Conservation (phyloP, 495 filamentous ascomycete species). For the Sporormia fimetaria region DNA sequence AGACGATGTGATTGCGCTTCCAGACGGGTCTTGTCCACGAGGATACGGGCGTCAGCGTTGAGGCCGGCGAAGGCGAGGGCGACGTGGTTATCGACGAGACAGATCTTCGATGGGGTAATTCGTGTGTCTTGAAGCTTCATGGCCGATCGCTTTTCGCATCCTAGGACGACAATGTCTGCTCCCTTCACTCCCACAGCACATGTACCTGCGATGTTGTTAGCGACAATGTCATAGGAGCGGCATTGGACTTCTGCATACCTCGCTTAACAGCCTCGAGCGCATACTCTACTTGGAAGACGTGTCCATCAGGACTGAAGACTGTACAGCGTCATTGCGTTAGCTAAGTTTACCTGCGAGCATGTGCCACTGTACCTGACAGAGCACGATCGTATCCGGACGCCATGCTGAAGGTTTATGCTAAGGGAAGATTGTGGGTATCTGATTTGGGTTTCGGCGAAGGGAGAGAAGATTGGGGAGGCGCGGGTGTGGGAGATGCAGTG, state of each 20-base stretch:
- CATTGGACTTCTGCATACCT: slow-evolving; percentile 44
- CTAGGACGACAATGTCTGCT: slow-evolving; percentile 82
- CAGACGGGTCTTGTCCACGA: slow-evolving; percentile 92
- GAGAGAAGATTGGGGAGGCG: background rate
- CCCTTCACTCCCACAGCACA: slow-evolving; percentile 98
- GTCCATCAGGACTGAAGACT: slow-evolving; percentile 75
- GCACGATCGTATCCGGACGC: slow-evolving; percentile 36
- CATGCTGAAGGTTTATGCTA: slow-evolving; percentile 19
- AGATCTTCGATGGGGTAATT: slow-evolving; percentile 97
- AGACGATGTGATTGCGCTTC: slow-evolving; percentile 95
- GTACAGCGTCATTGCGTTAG: slow-evolving; percentile 23
- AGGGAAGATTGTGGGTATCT: slow-evolving; percentile 1
- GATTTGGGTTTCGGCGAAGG: slow-evolving; percentile 1
- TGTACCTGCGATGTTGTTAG: slow-evolving; percentile 51
- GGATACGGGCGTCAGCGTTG: slow-evolving; percentile 92
- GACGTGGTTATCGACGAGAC: slow-evolving; percentile 84
- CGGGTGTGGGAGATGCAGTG: background rate
- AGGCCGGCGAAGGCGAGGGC: slow-evolving; percentile 94
- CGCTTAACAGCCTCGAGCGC: slow-evolving; percentile 96
- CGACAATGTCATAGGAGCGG: background rate
- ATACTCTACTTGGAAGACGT: slow-evolving; percentile 99
- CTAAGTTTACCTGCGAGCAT: slow-evolving; percentile 1
- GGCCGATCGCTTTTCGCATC: slow-evolving; percentile 95
- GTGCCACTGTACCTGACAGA: slow-evolving; percentile 30
- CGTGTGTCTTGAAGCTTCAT: slow-evolving; percentile 99